A percentile compares a stretch with the other conserved stretches of the same genome.
These are phyloP conservation scores for Umbilicus rupestris DNA, from an alignment of 164 flowering plant species.

Conservation along the genomic window DNA sequence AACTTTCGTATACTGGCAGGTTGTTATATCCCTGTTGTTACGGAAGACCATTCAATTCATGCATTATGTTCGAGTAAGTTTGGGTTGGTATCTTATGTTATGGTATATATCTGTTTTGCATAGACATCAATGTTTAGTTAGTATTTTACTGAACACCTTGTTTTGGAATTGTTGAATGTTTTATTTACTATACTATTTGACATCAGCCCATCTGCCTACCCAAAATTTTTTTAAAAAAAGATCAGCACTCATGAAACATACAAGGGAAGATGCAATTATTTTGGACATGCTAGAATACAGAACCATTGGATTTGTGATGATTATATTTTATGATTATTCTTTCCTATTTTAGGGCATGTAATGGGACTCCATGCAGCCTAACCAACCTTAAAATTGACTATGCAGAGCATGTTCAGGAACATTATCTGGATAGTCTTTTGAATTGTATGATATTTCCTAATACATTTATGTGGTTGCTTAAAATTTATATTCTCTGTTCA, in stretches of 20 bases:
- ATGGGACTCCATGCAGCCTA: not conserved
- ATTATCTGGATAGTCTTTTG: not conserved
- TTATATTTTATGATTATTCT: not conserved
- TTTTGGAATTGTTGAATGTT: too few relatives aligned
- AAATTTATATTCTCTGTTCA: conserved; percentile 12
- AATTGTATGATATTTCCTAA: not conserved
- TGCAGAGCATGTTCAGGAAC: not conserved
- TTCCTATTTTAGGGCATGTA: not conserved
- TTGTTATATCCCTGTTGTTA: conserved; percentile 70
- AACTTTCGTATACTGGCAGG: conserved; percentile 35
- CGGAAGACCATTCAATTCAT: conserved; percentile 74
- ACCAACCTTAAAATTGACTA: not conserved
- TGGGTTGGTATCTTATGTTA: not conserved
- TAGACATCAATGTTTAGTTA: not conserved
- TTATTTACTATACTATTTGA: not conserved
- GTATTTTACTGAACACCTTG: too few relatives aligned
- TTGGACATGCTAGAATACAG: too few relatives aligned
- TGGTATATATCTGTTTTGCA: not conserved
- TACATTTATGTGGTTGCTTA: conserved; percentile 6
- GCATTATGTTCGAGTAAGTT: conserved; percentile 75
- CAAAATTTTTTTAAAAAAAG: too few relatives aligned
- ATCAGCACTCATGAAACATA: too few relatives aligned
- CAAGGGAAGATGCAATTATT: too few relatives aligned
- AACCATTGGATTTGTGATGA: too few relatives aligned
- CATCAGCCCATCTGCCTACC: too few relatives aligned